Evolutionary conservation across 2,329 filamentous ascomycete genomes (phyloP), one percentile per base, ranked within the genome.

Genomic region (Fusarium redolens): DNA sequence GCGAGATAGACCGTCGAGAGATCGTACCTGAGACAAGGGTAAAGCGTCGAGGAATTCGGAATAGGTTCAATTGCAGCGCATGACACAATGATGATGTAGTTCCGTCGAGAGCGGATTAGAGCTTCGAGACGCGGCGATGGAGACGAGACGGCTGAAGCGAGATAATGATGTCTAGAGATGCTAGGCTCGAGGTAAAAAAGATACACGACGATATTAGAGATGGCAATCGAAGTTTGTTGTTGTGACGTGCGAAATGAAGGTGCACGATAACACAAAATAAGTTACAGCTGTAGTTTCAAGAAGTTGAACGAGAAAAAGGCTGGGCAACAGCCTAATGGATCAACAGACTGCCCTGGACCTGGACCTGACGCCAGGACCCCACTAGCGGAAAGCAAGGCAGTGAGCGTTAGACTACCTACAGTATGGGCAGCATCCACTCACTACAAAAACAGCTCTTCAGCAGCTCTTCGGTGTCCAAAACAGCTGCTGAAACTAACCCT

Each of bases 51-150:
- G 43, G 60, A 57, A 28, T 41, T 59, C 40, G 35, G 51, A 40
- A 61, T 56, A 15, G 20, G 35, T 55, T 68, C 28, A 71, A 61
- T 60, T 56, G 20, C 43, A 58, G 59, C 47, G 65, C 65, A 74
- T 74, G 68, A 69, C 65, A 74, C 60, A 56, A 58, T 43, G 61
- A 69, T 63, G 68, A 74, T 74, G 68, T n/a, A 65, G 56, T 51
- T 59, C 33, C 28, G 40, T 50, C 52, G 48, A 65, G 30, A 33
- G 28, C 25, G 38, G 43, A 43, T 56, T 71, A 50, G 58, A 65
- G 55, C 43, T 50, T 56, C 41, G 22, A 54, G 65, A 59, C 55
- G 43, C 48, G 58, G 57, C 17, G 30, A 73, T n/a, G 33, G 22
- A 44, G 51, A 28, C 35, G 28, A 61, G 38, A 31, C 33, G 28